phyloP scores from a whole-genome alignment of 768 basidiomycete genomes.

The Termitomyces titanicus region DNA sequence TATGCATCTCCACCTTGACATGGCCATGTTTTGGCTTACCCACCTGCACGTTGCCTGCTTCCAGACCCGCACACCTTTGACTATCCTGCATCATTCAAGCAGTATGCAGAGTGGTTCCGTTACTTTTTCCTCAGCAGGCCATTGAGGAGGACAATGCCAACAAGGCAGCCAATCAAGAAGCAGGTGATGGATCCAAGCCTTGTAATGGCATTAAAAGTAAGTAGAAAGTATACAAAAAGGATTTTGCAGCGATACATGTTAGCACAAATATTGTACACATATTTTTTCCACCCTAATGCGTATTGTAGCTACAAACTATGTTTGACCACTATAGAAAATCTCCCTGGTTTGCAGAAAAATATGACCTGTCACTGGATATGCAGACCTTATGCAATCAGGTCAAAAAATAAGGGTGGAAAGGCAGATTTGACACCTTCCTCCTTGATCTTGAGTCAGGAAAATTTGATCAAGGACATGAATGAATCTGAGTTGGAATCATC shows the following conservation, averaged over 20 bases:
- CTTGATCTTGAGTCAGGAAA: slow-evolving; percentile 81
- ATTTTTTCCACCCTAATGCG: slow-evolving; percentile 21
- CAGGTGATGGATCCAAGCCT: slow-evolving; percentile 78
- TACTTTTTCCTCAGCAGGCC: slow-evolving; percentile 68
- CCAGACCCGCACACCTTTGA: slow-evolving; percentile 81
- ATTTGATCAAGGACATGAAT: slow-evolving; percentile 73
- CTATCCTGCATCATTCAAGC: slow-evolving; percentile 77
- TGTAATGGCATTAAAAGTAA: slow-evolving; percentile 78
- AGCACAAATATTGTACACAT: slow-evolving; percentile 30
- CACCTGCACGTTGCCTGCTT: slow-evolving; percentile 57
- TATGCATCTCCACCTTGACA: slow-evolving; percentile 63
- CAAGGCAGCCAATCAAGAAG: slow-evolving; percentile 81
- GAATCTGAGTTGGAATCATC: slow-evolving; percentile 53
- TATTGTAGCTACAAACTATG: slow-evolving; percentile 86
- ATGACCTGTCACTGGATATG: slow-evolving; percentile 74
- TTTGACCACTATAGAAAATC: slow-evolving; percentile 93
- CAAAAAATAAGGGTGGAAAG: slow-evolving; percentile 82
- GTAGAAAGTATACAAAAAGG: slow-evolving; percentile 95
- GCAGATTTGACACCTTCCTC: slow-evolving; percentile 67
- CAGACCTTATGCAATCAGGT: slow-evolving; percentile 71
- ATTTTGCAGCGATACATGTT: slow-evolving; percentile 85
- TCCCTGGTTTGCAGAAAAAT: slow-evolving; percentile 97
- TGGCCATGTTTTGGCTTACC: slow-evolving; percentile 44
- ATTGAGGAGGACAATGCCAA: slow-evolving; percentile 80
- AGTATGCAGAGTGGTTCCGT: slow-evolving; percentile 88